Base-by-base conservation (phyloP, 2,329 filamentous ascomycete species). In the Orbilia quercus region DNA sequence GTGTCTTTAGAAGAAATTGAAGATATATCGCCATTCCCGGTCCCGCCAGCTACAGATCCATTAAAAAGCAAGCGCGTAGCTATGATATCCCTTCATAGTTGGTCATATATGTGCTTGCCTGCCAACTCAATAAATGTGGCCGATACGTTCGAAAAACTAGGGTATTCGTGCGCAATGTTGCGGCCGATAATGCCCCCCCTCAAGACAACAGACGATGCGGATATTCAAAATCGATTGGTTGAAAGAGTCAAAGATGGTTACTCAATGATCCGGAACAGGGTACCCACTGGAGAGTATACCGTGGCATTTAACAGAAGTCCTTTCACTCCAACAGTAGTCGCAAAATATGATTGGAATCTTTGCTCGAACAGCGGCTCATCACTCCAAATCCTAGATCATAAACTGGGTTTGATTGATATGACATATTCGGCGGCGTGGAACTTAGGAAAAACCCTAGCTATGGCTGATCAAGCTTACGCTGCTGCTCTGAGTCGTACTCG, bases 341-440 rank as follows among this genome's bases (percentile, higher is more conserved):
- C 63, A 9, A 22, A 31, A 0, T 59, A 57, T 16, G 48, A 22
- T 4, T 53, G 45, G 53, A 23, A 58, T 16, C 14, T 48, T 0
- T 69, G 58, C 14, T 83, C 82, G 6, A 82, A 78, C 42, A 79
- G 76, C 0, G 80, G 80, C 0, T 53, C 70, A 0, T 79, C 83
- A 28, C 75, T 82, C n/a, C 79, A 82, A 64, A 80, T 84, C 16
- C 59, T 84, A 0, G 83, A 84, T 47, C 60, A 74, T 6, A 38
- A 80, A 1, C 2, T 80, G 0, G 81, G 81, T 0, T 75, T 84
- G 3, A 82, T 84, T 80, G 83, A 84, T 67, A 55, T 84, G 0
- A 81, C 80, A 0, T 84, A 84, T 75, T 80, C 80, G 0, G 60
- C 77, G 0, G 83, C 83, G 0, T 84, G 83, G 83, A 76, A 82